Conservation (phyloP, 106 monocot genomes). For the Narthecium ossifragum region DNA sequence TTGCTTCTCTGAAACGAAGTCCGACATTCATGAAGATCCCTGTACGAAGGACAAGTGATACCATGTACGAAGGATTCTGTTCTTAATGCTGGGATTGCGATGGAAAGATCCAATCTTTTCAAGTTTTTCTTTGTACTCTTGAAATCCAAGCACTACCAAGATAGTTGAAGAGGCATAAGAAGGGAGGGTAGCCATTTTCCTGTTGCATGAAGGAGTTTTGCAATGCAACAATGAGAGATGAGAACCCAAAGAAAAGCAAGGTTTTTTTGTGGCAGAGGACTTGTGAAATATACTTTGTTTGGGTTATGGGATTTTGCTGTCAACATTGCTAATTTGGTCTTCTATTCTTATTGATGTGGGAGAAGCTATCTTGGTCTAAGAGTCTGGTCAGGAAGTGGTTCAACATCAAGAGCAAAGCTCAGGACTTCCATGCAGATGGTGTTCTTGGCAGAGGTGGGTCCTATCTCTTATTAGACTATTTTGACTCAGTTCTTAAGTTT, state of each 20-base stretch:
- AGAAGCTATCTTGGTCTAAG: slow-evolving; percentile 95
- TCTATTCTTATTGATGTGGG: not conserved
- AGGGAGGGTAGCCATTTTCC: not conserved
- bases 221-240: slow-evolving; percentile 87
- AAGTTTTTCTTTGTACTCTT: not conserved
- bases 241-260: slow-evolving; percentile 85
- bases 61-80: not conserved
- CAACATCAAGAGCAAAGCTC: slow-evolving; percentile 90
- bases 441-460: slow-evolving; percentile 50
- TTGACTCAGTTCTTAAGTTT: not conserved
- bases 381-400: slow-evolving; percentile 92
- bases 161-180: not conserved
- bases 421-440: slow-evolving; percentile 83
- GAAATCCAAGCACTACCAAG: not conserved
- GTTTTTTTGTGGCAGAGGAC: no score
- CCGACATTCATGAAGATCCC: not conserved
- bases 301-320: not conserved
- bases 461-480: slow-evolving; percentile 5
- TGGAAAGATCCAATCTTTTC: not conserved
- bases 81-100: not conserved
- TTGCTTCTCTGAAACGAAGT: not conserved
- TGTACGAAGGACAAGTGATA: slow-evolving; percentile 8
- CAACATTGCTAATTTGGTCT: not conserved
- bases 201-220: slow-evolving; percentile 51
- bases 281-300: not conserved